Evolutionary conservation across 2,329 filamentous ascomycete species (phyloP), one percentile per base, ranked within the genome.

Genomic region (Dactylellina parvicollis): DNA sequence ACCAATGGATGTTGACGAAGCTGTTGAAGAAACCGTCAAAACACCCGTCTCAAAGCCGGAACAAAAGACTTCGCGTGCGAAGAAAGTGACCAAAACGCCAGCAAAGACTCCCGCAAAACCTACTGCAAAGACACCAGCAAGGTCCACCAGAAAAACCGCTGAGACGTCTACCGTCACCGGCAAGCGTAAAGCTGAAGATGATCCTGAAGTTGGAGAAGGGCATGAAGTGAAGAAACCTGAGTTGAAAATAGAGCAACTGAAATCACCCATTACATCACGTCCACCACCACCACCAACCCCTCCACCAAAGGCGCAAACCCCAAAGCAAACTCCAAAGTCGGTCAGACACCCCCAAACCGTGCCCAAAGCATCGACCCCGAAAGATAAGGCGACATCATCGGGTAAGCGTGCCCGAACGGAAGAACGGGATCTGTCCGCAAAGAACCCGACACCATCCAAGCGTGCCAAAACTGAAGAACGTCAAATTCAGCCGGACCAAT

Each of bases 321-420:
- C 70, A 26, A 69, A 32, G 14, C 46, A 57, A 30, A 64, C 64
- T 26, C 69, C 69, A 9, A 64, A 64, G 34, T 69, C 70, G 8
- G 40, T 26, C 75, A 79, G 71, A 76, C 78, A 72, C 72, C 76
- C 18, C 76, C 79, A 36, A 73, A 77, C 36, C 75, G 78, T 12
- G 75, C 76, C 67, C 78, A 77, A 20, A 69, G 72, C 7, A 64
- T 59, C 55, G 12, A 74, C 38, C 4, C 56, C 71, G 16, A 75
- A 28, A 72, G 49, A 52, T 14, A 76, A 47, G 49, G 8, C 40
- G 1, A 47, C 65, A 10, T 22, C 50, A 14, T 34, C 59, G 16
- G 18, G 20, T 7, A 62, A 55, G 47, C 54, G 54, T 22, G 72
- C 46, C 26, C 34, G 62, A 34, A 69, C 71, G 20, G 69, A 70